These are phyloP conservation scores for Calonectria pseudoturangicola DNA, from an alignment of 2,329 filamentous ascomycete species.

Conservation along the genomic window DNA sequence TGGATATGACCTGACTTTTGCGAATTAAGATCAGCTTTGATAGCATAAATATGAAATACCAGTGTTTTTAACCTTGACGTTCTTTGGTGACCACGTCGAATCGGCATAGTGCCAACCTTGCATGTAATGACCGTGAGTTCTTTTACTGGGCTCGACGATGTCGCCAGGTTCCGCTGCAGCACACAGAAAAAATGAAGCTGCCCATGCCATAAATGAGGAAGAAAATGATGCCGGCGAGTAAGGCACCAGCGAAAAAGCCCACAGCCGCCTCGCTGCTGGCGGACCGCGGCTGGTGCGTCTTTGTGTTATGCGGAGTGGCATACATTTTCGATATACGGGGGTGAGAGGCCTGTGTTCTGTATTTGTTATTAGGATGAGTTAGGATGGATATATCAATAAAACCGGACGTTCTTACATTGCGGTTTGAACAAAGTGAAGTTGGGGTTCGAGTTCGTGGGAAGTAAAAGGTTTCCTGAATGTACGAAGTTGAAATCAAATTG, in stretches of 20 bases:
- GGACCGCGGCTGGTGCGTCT: background rate
- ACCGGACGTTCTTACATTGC: background rate
- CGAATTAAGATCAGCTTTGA: slow-evolving; percentile 22
- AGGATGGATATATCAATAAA: background rate
- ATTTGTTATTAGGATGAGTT: no score
- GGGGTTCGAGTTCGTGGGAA: background rate
- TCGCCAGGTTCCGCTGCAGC: background rate
- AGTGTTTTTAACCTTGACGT: background rate
- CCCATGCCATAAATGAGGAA: slow-evolving; percentile 4
- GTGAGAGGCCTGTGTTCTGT: background rate
- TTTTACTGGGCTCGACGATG: background rate
- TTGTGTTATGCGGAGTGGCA: background rate
- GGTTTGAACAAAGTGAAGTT: background rate
- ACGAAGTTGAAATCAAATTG: background rate
- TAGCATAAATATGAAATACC: background rate
- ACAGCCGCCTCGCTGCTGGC: background rate
- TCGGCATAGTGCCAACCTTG: no score
- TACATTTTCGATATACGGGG: background rate
- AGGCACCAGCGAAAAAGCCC: slow-evolving; percentile 27
- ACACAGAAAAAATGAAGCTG: background rate
- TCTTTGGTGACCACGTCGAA: background rate
- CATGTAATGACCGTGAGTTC: background rate
- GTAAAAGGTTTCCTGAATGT: background rate
- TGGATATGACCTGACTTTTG: slow-evolving; percentile 19
- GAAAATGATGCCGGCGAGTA: background rate